Percentiles rank a stretch among this genome's conserved stretches.
phyloP scores from a whole-genome alignment of 75 land plant genomes.

The Picea glauca region DNA sequence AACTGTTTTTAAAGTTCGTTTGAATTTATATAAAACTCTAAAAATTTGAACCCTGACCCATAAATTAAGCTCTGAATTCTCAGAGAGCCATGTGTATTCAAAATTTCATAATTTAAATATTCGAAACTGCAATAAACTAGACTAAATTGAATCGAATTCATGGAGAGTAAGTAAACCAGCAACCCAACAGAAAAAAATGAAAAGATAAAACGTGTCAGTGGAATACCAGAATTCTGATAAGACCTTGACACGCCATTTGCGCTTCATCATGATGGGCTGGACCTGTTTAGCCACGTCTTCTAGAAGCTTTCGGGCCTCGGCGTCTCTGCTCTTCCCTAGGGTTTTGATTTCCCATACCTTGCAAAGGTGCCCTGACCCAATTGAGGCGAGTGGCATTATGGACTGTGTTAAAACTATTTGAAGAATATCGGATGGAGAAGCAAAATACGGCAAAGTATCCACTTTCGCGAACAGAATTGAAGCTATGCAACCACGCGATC shows the following conservation, averaged over 20 bases:
- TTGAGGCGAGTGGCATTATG: slow-evolving; percentile 32
- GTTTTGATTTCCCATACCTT: slow-evolving; percentile 92
- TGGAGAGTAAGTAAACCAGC: no score
- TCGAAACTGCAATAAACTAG: no score
- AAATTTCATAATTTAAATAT: neutral
- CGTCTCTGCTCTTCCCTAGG: slow-evolving; percentile 63
- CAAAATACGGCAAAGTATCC: no score
- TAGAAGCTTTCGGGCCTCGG: slow-evolving; percentile 63
- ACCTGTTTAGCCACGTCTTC: slow-evolving; percentile 79
- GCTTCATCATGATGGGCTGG: slow-evolving; percentile 89
- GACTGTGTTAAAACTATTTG: no score
- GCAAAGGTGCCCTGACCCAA: slow-evolving; percentile 47
- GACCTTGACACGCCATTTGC: slow-evolving; percentile 72
- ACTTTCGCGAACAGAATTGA: no score
- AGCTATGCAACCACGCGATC: no score
- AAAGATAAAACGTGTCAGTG: neutral
- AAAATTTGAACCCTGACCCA: no score
- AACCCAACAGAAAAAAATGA: neutral
- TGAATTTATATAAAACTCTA: no score
- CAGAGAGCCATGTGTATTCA: neutral
- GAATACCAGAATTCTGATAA: slow-evolving; percentile 76
- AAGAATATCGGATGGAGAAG: no score
- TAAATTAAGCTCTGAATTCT: no score
- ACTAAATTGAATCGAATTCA: no score
- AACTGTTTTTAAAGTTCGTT: no score